Percentiles rank a stretch among this genome's conserved stretches.
Evolutionary conservation across 2,329 filamentous ascomycete genomes (phyloP).

Genomic region (Sporothrix globosa): DNA sequence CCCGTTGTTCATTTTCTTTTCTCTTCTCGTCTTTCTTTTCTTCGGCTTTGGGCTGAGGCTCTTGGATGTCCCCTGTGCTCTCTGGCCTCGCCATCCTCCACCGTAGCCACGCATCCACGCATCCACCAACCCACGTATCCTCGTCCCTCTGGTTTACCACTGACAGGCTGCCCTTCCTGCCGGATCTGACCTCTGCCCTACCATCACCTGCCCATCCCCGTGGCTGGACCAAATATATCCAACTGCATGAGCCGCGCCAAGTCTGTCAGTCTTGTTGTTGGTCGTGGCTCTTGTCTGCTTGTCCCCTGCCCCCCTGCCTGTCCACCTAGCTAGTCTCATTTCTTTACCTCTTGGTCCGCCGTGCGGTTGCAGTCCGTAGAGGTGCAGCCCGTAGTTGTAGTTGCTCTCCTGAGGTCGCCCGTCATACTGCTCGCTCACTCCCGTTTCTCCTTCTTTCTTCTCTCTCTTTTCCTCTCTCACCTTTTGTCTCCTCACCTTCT

Average conservation of each 20-base stretch:
- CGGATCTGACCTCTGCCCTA: background rate
- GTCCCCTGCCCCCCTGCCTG: background rate
- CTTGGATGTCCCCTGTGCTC: background rate
- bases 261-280: background rate
- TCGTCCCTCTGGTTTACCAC: too few species aligned
- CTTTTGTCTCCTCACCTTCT: background rate
- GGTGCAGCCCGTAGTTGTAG: too few species aligned
- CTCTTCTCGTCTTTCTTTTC: background rate
- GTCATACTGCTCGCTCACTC: background rate
- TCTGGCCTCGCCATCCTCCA: too few species aligned
- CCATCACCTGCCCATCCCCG: background rate
- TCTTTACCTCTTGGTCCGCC: background rate
- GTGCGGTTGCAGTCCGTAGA: background rate
- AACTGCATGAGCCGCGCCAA: slow-evolving; percentile 10
- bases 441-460: background rate
- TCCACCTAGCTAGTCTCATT: slow-evolving; percentile 1
- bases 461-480: background rate
- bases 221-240: background rate
- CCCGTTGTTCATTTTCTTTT: background rate
- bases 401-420: too few species aligned
- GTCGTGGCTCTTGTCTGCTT: background rate
- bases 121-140: too few species aligned
- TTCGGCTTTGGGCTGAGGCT: background rate
- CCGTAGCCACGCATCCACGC: too few species aligned
- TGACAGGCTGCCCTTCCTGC: background rate